A percentile compares a stretch with the other conserved stretches of the same genome.
Conservation (phyloP, 2,329 filamentous ascomycete species). For the Rutstroemia sp. region DNA sequence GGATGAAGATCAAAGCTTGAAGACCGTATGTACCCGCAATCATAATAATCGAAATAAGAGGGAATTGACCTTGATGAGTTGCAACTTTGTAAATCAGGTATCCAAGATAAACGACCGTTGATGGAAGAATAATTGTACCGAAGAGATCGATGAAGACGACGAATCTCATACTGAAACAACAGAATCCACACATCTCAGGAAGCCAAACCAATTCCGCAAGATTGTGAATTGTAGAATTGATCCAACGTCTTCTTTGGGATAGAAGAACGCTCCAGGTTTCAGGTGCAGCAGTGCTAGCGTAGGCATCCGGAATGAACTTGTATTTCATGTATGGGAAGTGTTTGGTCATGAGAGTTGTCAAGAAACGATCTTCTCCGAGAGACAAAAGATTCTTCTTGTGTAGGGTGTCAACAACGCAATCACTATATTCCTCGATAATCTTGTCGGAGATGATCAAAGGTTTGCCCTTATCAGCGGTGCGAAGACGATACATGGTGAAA, state of each 20-base stretch:
- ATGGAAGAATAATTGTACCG: slow-evolving; percentile 85
- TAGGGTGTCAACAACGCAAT: slow-evolving; percentile 85
- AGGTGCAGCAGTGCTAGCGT: slow-evolving; percentile 86
- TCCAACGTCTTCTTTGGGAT: slow-evolving; percentile 98
- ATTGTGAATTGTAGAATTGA: slow-evolving; percentile 98
- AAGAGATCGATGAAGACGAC: slow-evolving; percentile 91
- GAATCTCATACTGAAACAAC: slow-evolving; percentile 97
- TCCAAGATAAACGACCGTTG: slow-evolving; percentile 76
- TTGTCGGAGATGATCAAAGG: slow-evolving; percentile 89
- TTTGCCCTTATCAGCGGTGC: slow-evolving; percentile 88
- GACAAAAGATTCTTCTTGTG: slow-evolving; percentile 91
- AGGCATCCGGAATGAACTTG: slow-evolving; percentile 92
- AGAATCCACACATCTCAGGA: slow-evolving; percentile 95
- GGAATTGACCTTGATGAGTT: slow-evolving; percentile 65
- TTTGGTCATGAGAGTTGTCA: slow-evolving; percentile 97
- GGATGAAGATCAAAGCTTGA: slow-evolving; percentile 90
- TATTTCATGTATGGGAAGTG: slow-evolving; percentile 93
- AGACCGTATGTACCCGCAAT: slow-evolving; percentile 89
- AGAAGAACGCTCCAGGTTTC: slow-evolving; percentile 90
- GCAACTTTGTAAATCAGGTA: slow-evolving; percentile 81
- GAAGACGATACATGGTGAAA: slow-evolving; percentile 98
- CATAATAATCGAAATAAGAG: slow-evolving; percentile 81
- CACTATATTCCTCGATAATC: slow-evolving; percentile 80
- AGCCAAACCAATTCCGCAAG: slow-evolving; percentile 83
- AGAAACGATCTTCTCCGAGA: slow-evolving; percentile 91